These are phyloP conservation scores for Wallacemonas collosoma DNA, from an alignment of 208 protist genomes.

Conservation along the genomic window DNA sequence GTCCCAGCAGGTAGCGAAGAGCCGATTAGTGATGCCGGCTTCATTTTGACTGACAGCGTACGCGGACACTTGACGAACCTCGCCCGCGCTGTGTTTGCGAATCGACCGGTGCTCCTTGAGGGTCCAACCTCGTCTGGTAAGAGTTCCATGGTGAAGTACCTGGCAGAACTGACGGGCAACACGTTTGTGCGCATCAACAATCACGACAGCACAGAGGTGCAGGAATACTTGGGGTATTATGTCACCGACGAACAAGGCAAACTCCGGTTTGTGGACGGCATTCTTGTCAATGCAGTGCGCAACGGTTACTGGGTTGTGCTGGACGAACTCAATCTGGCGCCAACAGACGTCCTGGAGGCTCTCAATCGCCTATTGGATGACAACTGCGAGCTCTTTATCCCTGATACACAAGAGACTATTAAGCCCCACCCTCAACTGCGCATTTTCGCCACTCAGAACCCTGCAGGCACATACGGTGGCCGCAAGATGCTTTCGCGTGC, in stretches of 20 bases:
- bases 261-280: conserved; percentile 97
- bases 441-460: conserved; percentile 99
- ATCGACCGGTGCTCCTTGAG: conserved; percentile 98
- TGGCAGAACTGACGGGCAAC: conserved; percentile 98
- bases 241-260: conserved; percentile 95
- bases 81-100: conserved; percentile 93
- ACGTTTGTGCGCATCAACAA: conserved; percentile 99
- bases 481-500: conserved; percentile 99
- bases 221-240: conserved; percentile 99
- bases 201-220: conserved; percentile 99
- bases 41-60: conserved; percentile 97
- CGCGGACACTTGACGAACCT: conserved; percentile 94
- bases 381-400: conserved; percentile 99
- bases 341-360: conserved; percentile 99
- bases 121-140: conserved; percentile 99
- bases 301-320: conserved; percentile 99
- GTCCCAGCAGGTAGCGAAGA: conserved; percentile 71
- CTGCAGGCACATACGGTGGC: conserved; percentile 97
- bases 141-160: conserved; percentile 99
- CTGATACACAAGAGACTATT: conserved; percentile 98
- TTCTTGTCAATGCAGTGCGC: conserved; percentile 96
- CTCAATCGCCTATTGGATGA: conserved; percentile 99
- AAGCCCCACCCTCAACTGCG: conserved; percentile 98
- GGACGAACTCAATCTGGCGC: conserved; percentile 99
- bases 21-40: conserved; percentile 70